phyloP scores from a whole-genome alignment of 2,329 filamentous ascomycete genomes.

The Fusarium euwallaceae region DNA sequence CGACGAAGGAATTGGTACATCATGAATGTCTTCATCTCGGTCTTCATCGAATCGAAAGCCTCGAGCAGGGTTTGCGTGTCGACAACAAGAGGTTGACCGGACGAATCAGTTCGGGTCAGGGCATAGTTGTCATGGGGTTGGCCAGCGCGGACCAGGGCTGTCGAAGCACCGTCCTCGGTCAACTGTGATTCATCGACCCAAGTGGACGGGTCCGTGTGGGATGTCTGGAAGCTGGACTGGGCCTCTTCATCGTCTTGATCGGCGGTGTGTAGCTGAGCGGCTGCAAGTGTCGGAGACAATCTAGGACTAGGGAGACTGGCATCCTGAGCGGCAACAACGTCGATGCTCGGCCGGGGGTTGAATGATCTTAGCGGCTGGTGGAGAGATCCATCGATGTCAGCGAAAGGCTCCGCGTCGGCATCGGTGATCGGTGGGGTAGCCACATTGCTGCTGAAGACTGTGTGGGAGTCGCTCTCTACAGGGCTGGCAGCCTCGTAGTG shows the following conservation, averaged over 20 bases:
- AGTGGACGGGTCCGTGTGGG: slow-evolving; percentile 46
- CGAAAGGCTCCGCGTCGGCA: slow-evolving; percentile 74
- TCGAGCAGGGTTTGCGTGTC: slow-evolving; percentile 90
- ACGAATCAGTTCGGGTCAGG: slow-evolving; percentile 43
- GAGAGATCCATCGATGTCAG: slow-evolving; percentile 64
- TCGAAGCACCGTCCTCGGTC: slow-evolving; percentile 47
- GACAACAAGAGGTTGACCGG: slow-evolving; percentile 63
- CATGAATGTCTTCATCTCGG: slow-evolving; percentile 93
- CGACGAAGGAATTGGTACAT: slow-evolving; percentile 95
- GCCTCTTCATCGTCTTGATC: slow-evolving; percentile 60
- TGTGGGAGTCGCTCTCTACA: slow-evolving; percentile 67
- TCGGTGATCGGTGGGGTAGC: slow-evolving; percentile 84
- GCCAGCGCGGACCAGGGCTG: slow-evolving; percentile 45
- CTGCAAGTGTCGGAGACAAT: slow-evolving; percentile 89
- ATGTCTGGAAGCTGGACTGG: slow-evolving; percentile 50
- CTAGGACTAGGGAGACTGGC: slow-evolving; percentile 95
- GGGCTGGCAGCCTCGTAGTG: slow-evolving; percentile 65
- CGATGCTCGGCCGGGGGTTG: slow-evolving; percentile 68
- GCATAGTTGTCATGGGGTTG: slow-evolving; percentile 43
- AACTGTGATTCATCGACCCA: slow-evolving; percentile 60
- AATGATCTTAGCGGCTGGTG: slow-evolving; percentile 61
- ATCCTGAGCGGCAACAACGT: slow-evolving; percentile 83
- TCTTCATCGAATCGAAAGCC: slow-evolving; percentile 90
- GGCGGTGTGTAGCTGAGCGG: slow-evolving; percentile 66
- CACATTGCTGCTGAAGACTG: slow-evolving; percentile 72